Base-by-base conservation (phyloP, 148 eudicot species). In the Cornus suecica region DNA sequence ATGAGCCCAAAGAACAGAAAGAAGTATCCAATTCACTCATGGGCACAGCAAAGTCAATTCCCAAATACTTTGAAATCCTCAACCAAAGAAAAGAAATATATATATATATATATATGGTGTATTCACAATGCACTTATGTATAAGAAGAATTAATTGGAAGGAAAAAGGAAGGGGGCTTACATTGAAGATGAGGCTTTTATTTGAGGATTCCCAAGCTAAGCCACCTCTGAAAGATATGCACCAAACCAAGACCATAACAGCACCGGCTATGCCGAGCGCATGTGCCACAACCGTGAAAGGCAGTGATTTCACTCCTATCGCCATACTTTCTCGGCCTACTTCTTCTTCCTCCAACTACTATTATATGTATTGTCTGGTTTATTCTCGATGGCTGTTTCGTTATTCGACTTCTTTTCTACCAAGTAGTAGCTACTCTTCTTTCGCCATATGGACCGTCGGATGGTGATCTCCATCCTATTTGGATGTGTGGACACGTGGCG, bases 201-300 rank as follows among this genome's bases (percentile, higher is more conserved):
- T 82, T 72, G 94, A 25, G 69, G 90, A 71, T 69, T 86, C 87
- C 97, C 97, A 94, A 4, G 96, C 97, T 28, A 94, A 85, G 58
- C 98, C 98, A 22, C 98, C 98, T 60, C 92, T 85, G 80, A 90
- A 91, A 74, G 77, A 37, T 56, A 90, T 84, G 64, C 70, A 74
- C 98, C 97, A 94, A 13, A 94, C 78, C 64, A 94, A 70, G 29
- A 94, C 98, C 94, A 94, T 22, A 16, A 91, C 85, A 27, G 91
- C 91, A 15, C 80, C 82, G 9, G 84, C 87, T 24, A 88, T 37
- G 1, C 80, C 98, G 26, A 91, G 82, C 74, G 69, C 73, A 78
- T 93, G 97, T 9, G 84, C 90, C 74, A 80, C 92, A 45, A 51
- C 82, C 10, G 97, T 81, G 60, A 91, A 37, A 14, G 81, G 82